phyloP scores from a whole-genome alignment of 192 early-diverging fungal species.

The Linnemannia schmuckeri region DNA sequence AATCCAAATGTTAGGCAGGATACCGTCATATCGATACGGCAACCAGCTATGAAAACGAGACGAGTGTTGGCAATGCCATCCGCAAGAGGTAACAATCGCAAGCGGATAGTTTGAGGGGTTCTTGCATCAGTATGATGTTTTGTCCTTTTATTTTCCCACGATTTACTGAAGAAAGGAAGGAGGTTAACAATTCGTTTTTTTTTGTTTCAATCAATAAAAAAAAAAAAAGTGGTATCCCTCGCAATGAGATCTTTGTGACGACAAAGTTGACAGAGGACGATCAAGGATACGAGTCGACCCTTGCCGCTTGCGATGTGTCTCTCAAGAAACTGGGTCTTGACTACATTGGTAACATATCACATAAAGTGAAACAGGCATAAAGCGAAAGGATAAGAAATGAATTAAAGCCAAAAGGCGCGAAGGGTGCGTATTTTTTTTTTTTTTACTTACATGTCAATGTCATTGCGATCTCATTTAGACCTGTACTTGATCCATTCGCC shows the following conservation, averaged over 20 bases:
- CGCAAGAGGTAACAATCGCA: slow-evolving; percentile 54
- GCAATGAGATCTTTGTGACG: slow-evolving; percentile 71
- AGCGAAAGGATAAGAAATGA: too few species aligned
- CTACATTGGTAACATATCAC: slow-evolving; percentile 61
- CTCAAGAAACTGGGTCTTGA: slow-evolving; percentile 63
- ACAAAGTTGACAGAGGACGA: slow-evolving; percentile 73
- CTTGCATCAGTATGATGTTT: not conserved
- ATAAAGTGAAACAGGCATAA: too few species aligned
- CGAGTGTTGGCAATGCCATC: slow-evolving; percentile 60
- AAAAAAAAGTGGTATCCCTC: slow-evolving; percentile 56
- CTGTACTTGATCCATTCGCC: slow-evolving; percentile 75
- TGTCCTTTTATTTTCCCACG: not conserved
- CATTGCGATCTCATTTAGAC: slow-evolving; percentile 26
- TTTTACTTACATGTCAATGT: not conserved
- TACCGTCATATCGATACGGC: slow-evolving; percentile 72
- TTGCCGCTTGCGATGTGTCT: slow-evolving; percentile 64
- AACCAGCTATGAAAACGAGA: slow-evolving; percentile 60
- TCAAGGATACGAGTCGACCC: slow-evolving; percentile 64
- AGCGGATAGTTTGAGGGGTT: not conserved
- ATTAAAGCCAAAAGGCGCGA: too few species aligned
- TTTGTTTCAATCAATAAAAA: not conserved
- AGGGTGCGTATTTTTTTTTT: not conserved
- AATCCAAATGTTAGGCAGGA: slow-evolving; percentile 45
- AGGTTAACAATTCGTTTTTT: not conserved
- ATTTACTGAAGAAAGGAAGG: not conserved